phyloP scores from a whole-genome alignment of 2,329 filamentous ascomycete genomes.

The Colletotrichum destructivum region DNA sequence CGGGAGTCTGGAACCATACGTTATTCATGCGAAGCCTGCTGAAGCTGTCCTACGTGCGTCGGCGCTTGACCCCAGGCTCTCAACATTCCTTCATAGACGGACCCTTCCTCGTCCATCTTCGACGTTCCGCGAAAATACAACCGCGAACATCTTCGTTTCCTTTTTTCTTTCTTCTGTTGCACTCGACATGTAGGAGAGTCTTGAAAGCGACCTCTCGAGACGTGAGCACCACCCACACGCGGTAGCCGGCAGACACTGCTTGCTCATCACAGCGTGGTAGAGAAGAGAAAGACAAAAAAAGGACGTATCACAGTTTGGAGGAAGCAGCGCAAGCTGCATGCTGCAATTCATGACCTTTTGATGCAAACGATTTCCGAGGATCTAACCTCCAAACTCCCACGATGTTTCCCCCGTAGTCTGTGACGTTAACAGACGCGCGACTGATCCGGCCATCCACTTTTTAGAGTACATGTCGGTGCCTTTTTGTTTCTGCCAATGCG shows the following conservation, averaged over 20 bases:
- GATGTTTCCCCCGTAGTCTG: conserved; percentile 56
- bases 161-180: conserved; percentile 25
- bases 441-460: conserved; percentile 58
- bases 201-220: conserved; percentile 29
- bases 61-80: conserved; percentile 40
- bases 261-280: conserved; percentile 39
- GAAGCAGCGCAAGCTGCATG: conserved; percentile 42
- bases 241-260: conserved; percentile 33
- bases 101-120: conserved; percentile 35
- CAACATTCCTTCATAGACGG: conserved; percentile 38
- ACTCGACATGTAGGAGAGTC: conserved; percentile 31
- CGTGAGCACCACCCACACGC: conserved; percentile 28
- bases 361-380: conserved; percentile 66
- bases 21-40: conserved; percentile 40
- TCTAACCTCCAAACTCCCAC: conserved; percentile 64
- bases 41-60: conserved; percentile 42
- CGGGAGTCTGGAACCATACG: conserved; percentile 24
- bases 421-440: conserved; percentile 59
- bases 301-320: conserved; percentile 39
- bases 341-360: conserved; percentile 49
- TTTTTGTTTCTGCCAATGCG: conserved; percentile 56
- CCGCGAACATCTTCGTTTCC: conserved; percentile 19
- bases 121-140: conserved; percentile 18
- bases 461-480: conserved; percentile 65
- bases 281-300: conserved; percentile 21